Evolutionary conservation across 2,329 filamentous ascomycete species (phyloP), one percentile per base, ranked within the genome.

Genomic region (Dactylonectria macrodidyma): DNA sequence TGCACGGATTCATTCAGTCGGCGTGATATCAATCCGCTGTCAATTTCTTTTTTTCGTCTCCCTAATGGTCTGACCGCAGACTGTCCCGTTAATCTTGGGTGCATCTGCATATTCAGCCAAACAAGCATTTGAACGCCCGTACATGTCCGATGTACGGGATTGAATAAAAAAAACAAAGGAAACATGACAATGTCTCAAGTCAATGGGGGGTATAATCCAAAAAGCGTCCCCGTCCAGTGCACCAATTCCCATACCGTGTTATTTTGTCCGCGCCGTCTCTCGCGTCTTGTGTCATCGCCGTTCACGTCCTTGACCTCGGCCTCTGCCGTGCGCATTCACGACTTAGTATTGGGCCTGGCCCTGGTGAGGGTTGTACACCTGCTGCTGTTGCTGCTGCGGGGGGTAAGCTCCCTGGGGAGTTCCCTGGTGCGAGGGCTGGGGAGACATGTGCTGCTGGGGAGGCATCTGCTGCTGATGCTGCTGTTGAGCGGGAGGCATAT

Each of bases 401-500:
- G 68, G 67, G 62, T 67, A 74, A 5, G 72, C 70, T 60, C 71
- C 73, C 33, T 75, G 71, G 38, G 70, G 73, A 65, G 68, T 64
- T 44, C 72, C 71, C 46, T 56, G 36, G 30, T 72, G 70, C 26
- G 71, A 60, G 52, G 67, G 61, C 22, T 73, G 71, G 46, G 62
- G 60, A 59, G 51, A 36, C 30, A 72, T 66, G 26, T 74, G 65
- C 14, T 51, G 48, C 24, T 67, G 63, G 10, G 54, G 55, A n/a
- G 60, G 65, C 46, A 66, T 51, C 47, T 61, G 62, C 33, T 46
- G 47, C 8, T 56, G 56, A 9, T 51, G 54, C 19, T 57, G 63
- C 51, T 67, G 56, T 46, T 70, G 70, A 22, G 64, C 59, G 24
- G 72, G 54, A 52, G 72, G 80, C 80, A 83, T 80, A 16, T 74